Percentiles rank a stretch among this genome's conserved stretches.
These are phyloP conservation scores for Amylocystis lapponica DNA, from an alignment of 768 basidiomycete species.

Conservation along the genomic window DNA sequence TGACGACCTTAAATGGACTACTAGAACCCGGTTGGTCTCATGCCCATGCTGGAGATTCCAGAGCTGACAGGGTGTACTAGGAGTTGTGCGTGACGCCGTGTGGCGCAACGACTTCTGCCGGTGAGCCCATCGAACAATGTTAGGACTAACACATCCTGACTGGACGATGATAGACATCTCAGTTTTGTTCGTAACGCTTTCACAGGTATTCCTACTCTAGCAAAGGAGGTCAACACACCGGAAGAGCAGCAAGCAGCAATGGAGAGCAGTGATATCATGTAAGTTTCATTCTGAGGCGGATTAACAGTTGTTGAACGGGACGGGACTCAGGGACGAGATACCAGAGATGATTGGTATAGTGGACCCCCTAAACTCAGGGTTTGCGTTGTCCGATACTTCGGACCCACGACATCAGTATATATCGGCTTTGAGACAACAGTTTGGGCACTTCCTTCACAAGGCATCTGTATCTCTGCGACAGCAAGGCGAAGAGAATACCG, in stretches of 20 bases:
- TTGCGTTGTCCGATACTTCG: conserved; percentile 56
- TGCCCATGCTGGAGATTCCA: conserved; percentile 2
- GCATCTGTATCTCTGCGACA: conserved; percentile 62
- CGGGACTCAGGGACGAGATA: conserved; percentile 50
- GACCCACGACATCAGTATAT: conserved; percentile 67
- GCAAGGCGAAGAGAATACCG: conserved; percentile 75
- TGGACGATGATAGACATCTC: conserved; percentile 41
- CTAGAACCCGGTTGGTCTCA: conserved; percentile 42
- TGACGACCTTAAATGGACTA: conserved; percentile 49
- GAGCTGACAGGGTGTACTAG: conserved; percentile 21
- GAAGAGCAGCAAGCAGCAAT: conserved; percentile 41
- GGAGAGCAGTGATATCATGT: conserved; percentile 66
- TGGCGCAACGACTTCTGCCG: conserved; percentile 90
- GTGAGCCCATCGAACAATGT: conserved; percentile 27
- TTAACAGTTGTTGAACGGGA: neutral
- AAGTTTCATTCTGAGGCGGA: conserved; percentile 19
- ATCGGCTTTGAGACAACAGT: conserved; percentile 46
- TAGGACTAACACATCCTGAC: neutral
- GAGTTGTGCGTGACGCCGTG: conserved; percentile 43
- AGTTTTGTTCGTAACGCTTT: conserved; percentile 73
- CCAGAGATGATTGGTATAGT: conserved; percentile 72
- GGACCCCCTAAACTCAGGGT: conserved; percentile 56
- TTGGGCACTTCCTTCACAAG: conserved; percentile 63
- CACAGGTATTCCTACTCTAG: conserved; percentile 64
- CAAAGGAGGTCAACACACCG: conserved; percentile 45